Percentiles rank a stretch among this genome's conserved stretches.
These are phyloP conservation scores for Canavalia gladiata DNA, from an alignment of 306 rosid genomes.

Conservation along the genomic window DNA sequence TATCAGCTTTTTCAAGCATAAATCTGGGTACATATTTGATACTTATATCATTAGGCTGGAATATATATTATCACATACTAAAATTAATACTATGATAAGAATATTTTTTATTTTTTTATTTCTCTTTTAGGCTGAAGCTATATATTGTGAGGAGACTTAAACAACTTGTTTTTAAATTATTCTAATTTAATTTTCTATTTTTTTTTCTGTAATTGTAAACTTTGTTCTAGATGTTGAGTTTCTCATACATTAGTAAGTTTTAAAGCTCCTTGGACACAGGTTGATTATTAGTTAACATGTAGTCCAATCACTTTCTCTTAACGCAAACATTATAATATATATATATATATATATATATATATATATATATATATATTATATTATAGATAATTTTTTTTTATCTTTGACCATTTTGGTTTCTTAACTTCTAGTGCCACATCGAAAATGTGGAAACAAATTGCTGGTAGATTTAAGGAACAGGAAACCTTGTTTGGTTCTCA, in stretches of 20 bases:
- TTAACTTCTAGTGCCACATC: too few relatives aligned
- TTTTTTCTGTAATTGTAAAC: constrained; percentile 26
- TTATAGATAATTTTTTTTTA: neutral
- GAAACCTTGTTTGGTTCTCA: constrained; percentile 48
- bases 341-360: too few relatives aligned
- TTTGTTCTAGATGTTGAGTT: constrained; percentile 47
- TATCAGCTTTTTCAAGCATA: constrained; percentile 70
- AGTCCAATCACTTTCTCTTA: neutral
- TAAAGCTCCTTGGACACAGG: constrained; percentile 28
- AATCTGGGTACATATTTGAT: constrained; percentile 58
- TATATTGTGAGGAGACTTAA: neutral
- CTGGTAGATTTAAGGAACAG: constrained; percentile 42
- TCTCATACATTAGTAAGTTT: constrained; percentile 23
- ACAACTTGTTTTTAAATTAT: neutral
- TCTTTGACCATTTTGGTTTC: neutral
- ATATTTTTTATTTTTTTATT: neutral
- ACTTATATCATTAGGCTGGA: neutral
- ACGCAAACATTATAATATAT: too few relatives aligned
- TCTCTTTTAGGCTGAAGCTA: neutral
- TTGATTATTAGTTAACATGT: neutral
- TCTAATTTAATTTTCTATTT: neutral
- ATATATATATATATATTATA: too few relatives aligned
- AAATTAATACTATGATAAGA: neutral
- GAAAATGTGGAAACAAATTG: constrained; percentile 34
- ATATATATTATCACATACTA: neutral